A percentile compares a stretch with the other conserved stretches of the same genome.
phyloP scores from a whole-genome alignment of 2,329 filamentous ascomycete genomes.

The Aaosphaeria arxii region DNA sequence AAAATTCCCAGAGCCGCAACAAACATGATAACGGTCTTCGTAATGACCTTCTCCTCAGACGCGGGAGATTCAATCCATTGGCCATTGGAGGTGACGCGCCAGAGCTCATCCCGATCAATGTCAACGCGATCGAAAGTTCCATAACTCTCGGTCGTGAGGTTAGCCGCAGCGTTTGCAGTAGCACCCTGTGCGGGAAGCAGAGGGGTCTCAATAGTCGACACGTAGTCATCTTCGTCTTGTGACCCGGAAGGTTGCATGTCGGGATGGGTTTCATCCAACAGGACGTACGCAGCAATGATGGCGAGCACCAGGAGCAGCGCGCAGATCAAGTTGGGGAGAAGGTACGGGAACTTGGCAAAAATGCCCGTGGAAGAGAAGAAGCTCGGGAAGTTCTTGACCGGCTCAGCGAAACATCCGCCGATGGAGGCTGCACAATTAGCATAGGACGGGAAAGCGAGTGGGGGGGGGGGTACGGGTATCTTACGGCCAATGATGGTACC shows the following conservation, averaged over 20 bases:
- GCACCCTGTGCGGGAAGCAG: slow-evolving; percentile 73
- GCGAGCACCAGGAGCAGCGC: slow-evolving; percentile 72
- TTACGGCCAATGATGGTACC: slow-evolving; percentile 76
- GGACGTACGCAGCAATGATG: slow-evolving; percentile 74
- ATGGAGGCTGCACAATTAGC: slow-evolving; percentile 58
- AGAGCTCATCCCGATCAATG: slow-evolving; percentile 52
- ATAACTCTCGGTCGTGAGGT: slow-evolving; percentile 75
- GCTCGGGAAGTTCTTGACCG: slow-evolving; percentile 69
- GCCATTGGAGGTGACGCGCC: slow-evolving; percentile 51
- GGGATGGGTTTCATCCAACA: slow-evolving; percentile 86
- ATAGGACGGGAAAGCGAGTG: neutral
- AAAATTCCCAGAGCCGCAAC: slow-evolving; percentile 84
- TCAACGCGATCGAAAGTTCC: slow-evolving; percentile 66
- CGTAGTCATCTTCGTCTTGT: slow-evolving; percentile 34
- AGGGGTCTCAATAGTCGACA: slow-evolving; percentile 62
- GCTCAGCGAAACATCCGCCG: slow-evolving; percentile 81
- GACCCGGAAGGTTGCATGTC: slow-evolving; percentile 63
- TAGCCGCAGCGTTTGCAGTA: slow-evolving; percentile 68
- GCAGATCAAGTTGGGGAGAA: slow-evolving; percentile 86
- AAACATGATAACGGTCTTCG: slow-evolving; percentile 67
- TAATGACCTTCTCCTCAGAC: slow-evolving; percentile 50
- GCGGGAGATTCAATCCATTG: slow-evolving; percentile 39
- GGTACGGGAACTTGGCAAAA: slow-evolving; percentile 78
- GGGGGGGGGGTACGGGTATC: slow-evolving; percentile 1
- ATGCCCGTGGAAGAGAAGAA: slow-evolving; percentile 65